phyloP scores from a whole-genome alignment of 768 basidiomycete genomes.

The Hypholoma sublateritium region DNA sequence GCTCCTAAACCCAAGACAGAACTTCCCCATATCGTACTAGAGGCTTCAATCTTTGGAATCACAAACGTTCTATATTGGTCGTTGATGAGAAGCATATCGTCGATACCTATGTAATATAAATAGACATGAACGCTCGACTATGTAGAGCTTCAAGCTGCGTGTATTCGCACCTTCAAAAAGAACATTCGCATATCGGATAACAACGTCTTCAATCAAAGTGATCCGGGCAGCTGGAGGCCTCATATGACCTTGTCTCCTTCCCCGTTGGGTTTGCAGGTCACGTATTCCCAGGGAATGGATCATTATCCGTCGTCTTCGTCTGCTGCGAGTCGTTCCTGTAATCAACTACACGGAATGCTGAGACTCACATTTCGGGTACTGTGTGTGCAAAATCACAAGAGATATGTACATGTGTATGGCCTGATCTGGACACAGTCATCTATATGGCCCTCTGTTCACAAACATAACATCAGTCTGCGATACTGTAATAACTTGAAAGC shows the following conservation, averaged over 20 bases:
- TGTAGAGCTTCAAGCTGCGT: neutral
- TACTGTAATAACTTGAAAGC: neutral
- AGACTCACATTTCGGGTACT: no score
- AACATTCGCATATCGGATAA: neutral
- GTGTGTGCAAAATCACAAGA: neutral
- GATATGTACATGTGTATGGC: neutral
- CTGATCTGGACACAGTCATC: neutral
- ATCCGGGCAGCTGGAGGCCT: neutral
- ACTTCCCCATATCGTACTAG: neutral
- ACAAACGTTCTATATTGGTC: neutral
- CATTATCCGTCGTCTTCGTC: neutral
- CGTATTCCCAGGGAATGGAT: neutral
- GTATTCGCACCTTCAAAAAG: neutral
- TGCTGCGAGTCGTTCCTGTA: neutral
- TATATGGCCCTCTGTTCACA: neutral
- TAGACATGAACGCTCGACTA: no score
- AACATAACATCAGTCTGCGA: neutral
- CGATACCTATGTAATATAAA: no score
- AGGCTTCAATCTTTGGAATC: neutral
- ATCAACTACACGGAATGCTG: neutral
- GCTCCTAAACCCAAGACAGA: neutral
- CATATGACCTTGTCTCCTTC: constrained; percentile 5
- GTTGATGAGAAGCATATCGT: neutral
- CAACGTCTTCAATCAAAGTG: neutral
- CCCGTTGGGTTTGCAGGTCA: neutral